Evolutionary conservation across 2,329 filamentous ascomycete genomes (phyloP).

Genomic region (Neoscytalidium dimidiatum): DNA sequence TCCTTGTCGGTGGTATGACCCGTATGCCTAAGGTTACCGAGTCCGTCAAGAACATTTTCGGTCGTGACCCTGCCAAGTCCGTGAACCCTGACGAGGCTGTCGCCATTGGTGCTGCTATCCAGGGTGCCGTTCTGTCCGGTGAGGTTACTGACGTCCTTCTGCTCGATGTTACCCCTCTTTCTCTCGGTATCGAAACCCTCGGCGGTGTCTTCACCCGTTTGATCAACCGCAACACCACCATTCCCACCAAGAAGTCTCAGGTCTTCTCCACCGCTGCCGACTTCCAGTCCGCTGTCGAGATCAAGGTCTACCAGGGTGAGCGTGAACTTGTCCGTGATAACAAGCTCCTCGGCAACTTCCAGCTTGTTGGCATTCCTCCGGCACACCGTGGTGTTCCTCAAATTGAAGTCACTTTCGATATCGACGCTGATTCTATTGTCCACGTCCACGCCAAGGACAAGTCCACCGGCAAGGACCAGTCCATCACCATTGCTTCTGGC

Average conservation of each 20-base stretch:
- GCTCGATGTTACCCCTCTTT: conserved; percentile 92
- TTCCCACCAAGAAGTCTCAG: conserved; percentile 99
- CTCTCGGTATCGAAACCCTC: conserved; percentile 96
- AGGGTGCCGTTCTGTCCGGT: conserved; percentile 94
- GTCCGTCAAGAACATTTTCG: conserved; percentile 95
- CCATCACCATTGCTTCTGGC: conserved; percentile 96
- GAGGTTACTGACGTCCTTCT: conserved; percentile 95
- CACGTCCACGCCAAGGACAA: conserved; percentile 99
- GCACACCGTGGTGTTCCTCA: conserved; percentile 96
- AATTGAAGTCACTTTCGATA: conserved; percentile 97
- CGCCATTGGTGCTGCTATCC: conserved; percentile 94
- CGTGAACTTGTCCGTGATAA: conserved; percentile 98
- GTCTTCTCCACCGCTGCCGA: conserved; percentile 96
- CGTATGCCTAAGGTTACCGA: conserved; percentile 98
- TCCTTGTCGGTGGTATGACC: conserved; percentile 98
- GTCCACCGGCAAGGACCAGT: conserved; percentile 99
- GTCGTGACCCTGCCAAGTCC: conserved; percentile 93
- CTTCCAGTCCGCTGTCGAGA: conserved; percentile 98
- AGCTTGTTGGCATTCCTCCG: conserved; percentile 94
- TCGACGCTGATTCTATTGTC: conserved; percentile 96
- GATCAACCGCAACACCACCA: conserved; percentile 99
- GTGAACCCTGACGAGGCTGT: conserved; percentile 99
- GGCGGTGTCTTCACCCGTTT: conserved; percentile 96
- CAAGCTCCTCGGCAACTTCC: conserved; percentile 99
- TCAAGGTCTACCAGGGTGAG: conserved; percentile 99